Conservation (phyloP, 257 asterid species). For the Osmanthus fragrans region DNA sequence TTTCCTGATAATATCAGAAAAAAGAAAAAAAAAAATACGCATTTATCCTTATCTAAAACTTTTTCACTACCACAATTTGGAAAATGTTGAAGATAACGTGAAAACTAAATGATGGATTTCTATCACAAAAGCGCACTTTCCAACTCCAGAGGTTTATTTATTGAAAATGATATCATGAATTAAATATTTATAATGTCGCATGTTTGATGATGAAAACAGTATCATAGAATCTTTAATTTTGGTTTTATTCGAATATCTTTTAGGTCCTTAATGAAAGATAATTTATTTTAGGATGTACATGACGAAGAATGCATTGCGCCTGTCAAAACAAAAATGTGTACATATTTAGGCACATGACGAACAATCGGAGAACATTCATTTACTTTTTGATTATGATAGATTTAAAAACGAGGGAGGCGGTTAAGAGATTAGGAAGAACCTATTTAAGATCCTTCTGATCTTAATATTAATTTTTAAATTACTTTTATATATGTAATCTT, state of each 20-base stretch:
- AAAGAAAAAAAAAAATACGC: conserved; percentile 1
- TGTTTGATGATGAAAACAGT: conserved; percentile 40
- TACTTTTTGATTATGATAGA: not conserved
- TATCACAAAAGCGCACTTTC: conserved; percentile 39
- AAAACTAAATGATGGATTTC: conserved; percentile 15
- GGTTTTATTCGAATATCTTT: conserved; percentile 4
- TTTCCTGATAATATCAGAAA: not conserved
- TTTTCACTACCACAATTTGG: not conserved
- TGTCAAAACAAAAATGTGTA: not conserved
- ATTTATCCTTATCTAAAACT: conserved; percentile 25
- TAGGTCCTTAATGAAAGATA: not conserved
- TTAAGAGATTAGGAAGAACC: not conserved
- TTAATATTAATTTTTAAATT: too few relatives aligned
- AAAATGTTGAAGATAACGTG: conserved; percentile 23
- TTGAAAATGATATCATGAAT: conserved; percentile 29
- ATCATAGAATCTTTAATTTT: conserved; percentile 43
- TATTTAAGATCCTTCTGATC: not conserved
- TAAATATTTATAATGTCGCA: conserved; percentile 17
- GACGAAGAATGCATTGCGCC: conserved; percentile 27
- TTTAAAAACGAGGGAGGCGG: not conserved
- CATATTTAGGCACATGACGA: conserved; percentile 23
- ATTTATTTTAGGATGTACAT: conserved; percentile 13
- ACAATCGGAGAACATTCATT: conserved; percentile 11
- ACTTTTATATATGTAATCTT: too few relatives aligned
- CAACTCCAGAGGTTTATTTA: conserved; percentile 29